These are phyloP conservation scores for Coemansia sp. DNA, from an alignment of 192 early-diverging fungal genomes.

Conservation along the genomic window DNA sequence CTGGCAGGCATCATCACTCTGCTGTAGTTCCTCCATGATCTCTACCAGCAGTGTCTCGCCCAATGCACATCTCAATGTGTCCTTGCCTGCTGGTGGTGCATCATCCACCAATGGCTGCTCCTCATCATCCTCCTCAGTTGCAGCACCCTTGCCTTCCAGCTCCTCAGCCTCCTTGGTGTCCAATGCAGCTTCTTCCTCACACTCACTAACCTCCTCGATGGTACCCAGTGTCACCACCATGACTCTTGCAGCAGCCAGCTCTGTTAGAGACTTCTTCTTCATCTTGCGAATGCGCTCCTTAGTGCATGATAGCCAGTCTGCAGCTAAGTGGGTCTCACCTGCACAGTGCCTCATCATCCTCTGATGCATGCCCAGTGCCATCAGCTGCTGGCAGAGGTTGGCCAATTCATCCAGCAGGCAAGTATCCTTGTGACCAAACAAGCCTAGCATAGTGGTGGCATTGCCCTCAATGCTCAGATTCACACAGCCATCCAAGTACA, in stretches of 20 bases:
- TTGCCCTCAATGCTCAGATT: conserved; percentile 12
- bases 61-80: neutral
- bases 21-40: neutral
- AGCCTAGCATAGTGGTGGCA: conserved; percentile 1
- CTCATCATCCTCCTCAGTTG: neutral
- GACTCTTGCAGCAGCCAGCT: neutral
- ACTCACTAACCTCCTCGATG: neutral
- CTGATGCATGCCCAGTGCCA: conserved; percentile 5
- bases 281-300: neutral
- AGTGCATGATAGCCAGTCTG: conserved; percentile 14
- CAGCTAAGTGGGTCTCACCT: conserved; percentile 3
- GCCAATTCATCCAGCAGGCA: neutral
- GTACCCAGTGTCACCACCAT: neutral
- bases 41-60: neutral
- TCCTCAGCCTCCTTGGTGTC: neutral
- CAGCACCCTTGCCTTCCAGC: too few species aligned
- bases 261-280: neutral
- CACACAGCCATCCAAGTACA: conserved; percentile 9
- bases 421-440: neutral
- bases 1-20: too few species aligned
- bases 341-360: conserved; percentile 9
- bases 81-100: neutral
- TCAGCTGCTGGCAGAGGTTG: neutral
- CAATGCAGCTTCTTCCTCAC: neutral
- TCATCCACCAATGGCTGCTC: neutral